Conservation (phyloP, 192 early-diverging fungal genomes). For the Coemansia sp. region DNA sequence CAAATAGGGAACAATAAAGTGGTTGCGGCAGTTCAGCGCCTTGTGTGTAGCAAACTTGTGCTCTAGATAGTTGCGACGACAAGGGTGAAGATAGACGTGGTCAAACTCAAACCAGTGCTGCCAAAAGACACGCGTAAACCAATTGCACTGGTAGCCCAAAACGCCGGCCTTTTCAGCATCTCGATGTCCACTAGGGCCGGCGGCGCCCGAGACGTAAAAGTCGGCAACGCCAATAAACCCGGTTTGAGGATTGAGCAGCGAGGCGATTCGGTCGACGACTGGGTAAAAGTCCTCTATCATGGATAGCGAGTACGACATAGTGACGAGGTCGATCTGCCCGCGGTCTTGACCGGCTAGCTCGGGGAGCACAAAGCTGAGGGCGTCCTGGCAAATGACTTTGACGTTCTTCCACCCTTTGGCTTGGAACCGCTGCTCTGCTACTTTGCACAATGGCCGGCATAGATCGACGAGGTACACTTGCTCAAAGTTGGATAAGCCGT, state of each 20-base stretch:
- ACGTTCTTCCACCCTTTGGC: constrained; percentile 81
- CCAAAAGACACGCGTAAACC: constrained; percentile 86
- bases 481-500: constrained; percentile 76
- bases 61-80: constrained; percentile 84
- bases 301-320: constrained; percentile 87
- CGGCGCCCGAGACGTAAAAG: constrained; percentile 70
- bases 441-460: constrained; percentile 76
- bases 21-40: constrained; percentile 70
- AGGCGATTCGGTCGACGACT: constrained; percentile 69
- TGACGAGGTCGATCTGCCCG: constrained; percentile 72
- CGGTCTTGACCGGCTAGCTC: constrained; percentile 21
- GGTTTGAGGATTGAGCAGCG: constrained; percentile 59
- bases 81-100: constrained; percentile 77
- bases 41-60: constrained; percentile 80
- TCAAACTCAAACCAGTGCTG: constrained; percentile 86
- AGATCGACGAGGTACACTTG: constrained; percentile 82
- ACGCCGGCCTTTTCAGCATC: constrained; percentile 40
- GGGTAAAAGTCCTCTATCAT: constrained; percentile 81
- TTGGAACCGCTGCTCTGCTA: constrained; percentile 76
- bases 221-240: constrained; percentile 80
- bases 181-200: background rate
- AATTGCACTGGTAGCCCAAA: constrained; percentile 69
- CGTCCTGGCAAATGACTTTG: constrained; percentile 78
- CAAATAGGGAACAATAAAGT: constrained; percentile 68
- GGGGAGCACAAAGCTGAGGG: constrained; percentile 68